A percentile compares a stretch with the other conserved stretches of the same genome.
phyloP scores from a whole-genome alignment of 139 green algal species.

The Chlamydomonas sp. region DNA sequence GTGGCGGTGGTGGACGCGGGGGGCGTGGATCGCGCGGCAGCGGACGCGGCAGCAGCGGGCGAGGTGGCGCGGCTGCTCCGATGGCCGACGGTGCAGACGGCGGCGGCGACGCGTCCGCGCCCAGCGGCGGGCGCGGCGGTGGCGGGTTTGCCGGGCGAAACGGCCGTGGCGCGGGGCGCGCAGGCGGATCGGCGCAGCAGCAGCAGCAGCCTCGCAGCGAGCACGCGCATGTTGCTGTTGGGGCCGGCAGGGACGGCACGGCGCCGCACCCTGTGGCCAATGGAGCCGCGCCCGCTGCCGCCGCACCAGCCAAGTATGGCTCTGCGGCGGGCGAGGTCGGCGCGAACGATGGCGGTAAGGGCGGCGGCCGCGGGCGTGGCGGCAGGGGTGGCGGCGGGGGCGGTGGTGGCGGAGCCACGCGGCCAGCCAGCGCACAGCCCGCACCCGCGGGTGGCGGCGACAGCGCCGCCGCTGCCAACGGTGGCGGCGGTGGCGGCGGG shows the following conservation, averaged over 20 bases:
- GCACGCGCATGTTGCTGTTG: neutral
- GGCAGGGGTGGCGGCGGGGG: no score
- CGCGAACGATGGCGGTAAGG: neutral
- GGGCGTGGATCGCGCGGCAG: neutral
- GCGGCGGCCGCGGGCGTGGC: no score
- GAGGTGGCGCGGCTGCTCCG: neutral
- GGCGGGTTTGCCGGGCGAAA: slow-evolving; percentile 7
- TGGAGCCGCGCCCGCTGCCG: neutral
- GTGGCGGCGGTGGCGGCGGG: no score
- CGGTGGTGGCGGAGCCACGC: neutral
- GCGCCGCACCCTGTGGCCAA: neutral
- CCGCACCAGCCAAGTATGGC: neutral
- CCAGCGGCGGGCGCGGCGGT: neutral
- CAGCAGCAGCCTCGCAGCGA: neutral
- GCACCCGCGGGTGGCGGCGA: no score
- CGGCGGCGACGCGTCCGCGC: no score
- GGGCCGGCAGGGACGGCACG: neutral
- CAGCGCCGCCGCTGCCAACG: no score
- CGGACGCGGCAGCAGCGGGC: neutral
- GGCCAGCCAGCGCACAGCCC: no score
- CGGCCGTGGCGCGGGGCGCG: slow-evolving; percentile 2
- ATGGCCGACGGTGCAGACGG: no score
- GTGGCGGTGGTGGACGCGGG: neutral
- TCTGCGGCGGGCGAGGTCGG: neutral
- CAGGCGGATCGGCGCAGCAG: neutral